A percentile compares a stretch with the other conserved stretches of the same genome.
Evolutionary conservation across 2,329 filamentous ascomycete species (phyloP).

Genomic region (Ascochyta koolunga): DNA sequence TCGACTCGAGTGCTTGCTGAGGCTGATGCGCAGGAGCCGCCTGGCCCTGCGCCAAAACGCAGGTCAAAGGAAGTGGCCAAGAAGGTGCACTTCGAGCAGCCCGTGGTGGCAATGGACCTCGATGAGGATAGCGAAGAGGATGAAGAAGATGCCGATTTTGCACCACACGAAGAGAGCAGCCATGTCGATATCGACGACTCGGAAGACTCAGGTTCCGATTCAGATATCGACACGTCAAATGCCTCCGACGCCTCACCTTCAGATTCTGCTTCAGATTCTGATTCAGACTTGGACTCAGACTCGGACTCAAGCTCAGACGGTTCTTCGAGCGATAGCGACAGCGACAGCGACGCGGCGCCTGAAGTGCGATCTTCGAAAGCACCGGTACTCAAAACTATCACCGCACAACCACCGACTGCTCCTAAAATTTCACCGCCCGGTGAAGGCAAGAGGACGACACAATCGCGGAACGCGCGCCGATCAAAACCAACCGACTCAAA

Average conservation of each 20-base stretch:
- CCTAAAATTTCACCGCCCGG: constrained; percentile 50
- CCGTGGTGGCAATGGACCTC: constrained; percentile 11
- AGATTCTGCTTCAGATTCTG: constrained; percentile 22
- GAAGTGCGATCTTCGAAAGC: constrained; percentile 33
- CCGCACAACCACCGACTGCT: not conserved
- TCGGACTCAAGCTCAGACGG: constrained; percentile 39
- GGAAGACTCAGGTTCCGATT: constrained; percentile 20
- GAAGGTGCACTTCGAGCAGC: constrained; percentile 33
- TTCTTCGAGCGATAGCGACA: constrained; percentile 44
- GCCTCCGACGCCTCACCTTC: constrained; percentile 31
- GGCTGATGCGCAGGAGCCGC: not conserved
- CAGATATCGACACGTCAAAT: constrained; percentile 33
- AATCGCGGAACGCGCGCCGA: constrained; percentile 61
- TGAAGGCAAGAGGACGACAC: constrained; percentile 58
- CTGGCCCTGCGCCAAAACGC: not conserved
- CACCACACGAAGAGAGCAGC: constrained; percentile 24
- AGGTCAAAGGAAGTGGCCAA: constrained; percentile 13
- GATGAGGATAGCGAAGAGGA: constrained; percentile 29
- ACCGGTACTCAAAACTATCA: constrained; percentile 1
- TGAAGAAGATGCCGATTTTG: constrained; percentile 40
- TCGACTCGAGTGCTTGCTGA: not conserved
- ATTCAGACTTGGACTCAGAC: constrained; percentile 23
- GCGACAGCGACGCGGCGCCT: constrained; percentile 38
- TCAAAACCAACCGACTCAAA: constrained; percentile 56
- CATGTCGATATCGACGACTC: constrained; percentile 15